These are phyloP conservation scores for Penicillium chermesinum DNA, from an alignment of 495 filamentous ascomycete species.

Conservation along the genomic window DNA sequence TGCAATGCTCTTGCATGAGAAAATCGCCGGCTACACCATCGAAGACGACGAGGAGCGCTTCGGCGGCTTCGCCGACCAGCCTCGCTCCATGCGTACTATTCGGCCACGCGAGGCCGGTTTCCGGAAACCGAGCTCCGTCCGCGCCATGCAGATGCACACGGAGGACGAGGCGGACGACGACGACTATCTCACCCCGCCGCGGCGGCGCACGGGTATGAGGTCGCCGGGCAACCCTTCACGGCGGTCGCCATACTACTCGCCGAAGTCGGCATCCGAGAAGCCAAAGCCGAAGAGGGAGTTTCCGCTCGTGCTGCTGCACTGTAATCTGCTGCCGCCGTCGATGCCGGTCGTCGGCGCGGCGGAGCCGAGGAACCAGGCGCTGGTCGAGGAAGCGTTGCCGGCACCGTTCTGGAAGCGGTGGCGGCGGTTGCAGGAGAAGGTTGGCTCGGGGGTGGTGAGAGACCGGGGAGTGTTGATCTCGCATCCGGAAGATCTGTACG, in stretches of 20 bases:
- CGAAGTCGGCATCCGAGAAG: slow-evolving; percentile 40
- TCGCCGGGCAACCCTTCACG: slow-evolving; percentile 34
- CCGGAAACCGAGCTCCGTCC: slow-evolving; percentile 68
- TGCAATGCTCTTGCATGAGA: slow-evolving; percentile 12
- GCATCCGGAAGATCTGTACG: slow-evolving; percentile 87
- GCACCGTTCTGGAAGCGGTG: slow-evolving; percentile 61
- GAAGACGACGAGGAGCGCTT: slow-evolving; percentile 23
- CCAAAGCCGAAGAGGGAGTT: slow-evolving; percentile 57
- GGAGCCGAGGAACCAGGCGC: slow-evolving; percentile 37
- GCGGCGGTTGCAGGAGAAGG: slow-evolving; percentile 69
- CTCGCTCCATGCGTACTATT: slow-evolving; percentile 24
- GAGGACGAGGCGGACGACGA: slow-evolving; percentile 40
- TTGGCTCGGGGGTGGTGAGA: slow-evolving; percentile 62
- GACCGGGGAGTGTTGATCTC: slow-evolving; percentile 81
- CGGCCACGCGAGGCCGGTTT: slow-evolving; percentile 46
- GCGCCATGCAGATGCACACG: slow-evolving; percentile 71
- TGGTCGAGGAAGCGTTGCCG: slow-evolving; percentile 55
- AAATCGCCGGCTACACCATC: slow-evolving; percentile 18
- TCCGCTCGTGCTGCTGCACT: slow-evolving; percentile 83
- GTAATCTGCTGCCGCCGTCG: slow-evolving; percentile 71
- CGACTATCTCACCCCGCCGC: slow-evolving; percentile 33
- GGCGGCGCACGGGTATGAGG: slow-evolving; percentile 30
- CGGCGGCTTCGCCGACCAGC: slow-evolving; percentile 14
- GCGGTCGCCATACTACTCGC: slow-evolving; percentile 42
- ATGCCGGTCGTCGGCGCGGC: slow-evolving; percentile 56